A percentile compares a stretch with the other conserved stretches of the same genome.
phyloP scores from a whole-genome alignment of 2,329 filamentous ascomycete species.

The Aspergillus tanneri region DNA sequence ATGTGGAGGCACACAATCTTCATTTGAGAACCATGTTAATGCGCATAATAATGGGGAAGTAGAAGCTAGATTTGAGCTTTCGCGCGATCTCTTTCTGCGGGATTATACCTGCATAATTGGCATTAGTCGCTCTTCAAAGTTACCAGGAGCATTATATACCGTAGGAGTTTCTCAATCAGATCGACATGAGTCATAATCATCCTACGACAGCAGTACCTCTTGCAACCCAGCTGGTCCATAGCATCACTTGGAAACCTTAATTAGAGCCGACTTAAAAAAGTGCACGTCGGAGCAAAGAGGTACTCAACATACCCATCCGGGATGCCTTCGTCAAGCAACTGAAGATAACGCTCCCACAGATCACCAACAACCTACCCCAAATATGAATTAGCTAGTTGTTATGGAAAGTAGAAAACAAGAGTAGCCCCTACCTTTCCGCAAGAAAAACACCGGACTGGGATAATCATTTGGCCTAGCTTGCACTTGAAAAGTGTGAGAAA shows the following conservation, averaged over 20 bases:
- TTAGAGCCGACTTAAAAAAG: slow-evolving; percentile 18
- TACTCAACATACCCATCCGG: slow-evolving; percentile 65
- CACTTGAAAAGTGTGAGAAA: too few species aligned
- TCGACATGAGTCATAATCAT: slow-evolving; percentile 99
- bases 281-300: background rate
- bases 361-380: slow-evolving; percentile 80
- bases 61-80: slow-evolving; percentile 17
- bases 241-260: slow-evolving; percentile 65
- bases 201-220: slow-evolving; percentile 95
- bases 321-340: slow-evolving; percentile 75
- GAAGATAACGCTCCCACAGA: slow-evolving; percentile 94
- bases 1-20: too few species aligned
- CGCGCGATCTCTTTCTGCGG: slow-evolving; percentile 31
- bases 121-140: background rate
- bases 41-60: too few species aligned
- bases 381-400: slow-evolving; percentile 10
- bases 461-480: too few species aligned
- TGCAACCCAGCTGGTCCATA: slow-evolving; percentile 90
- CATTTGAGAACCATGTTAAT: too few species aligned
- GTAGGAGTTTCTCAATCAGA: slow-evolving; percentile 94
- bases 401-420: background rate
- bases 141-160: slow-evolving; percentile 54
- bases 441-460: slow-evolving; percentile 96
- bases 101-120: slow-evolving; percentile 28
- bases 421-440: slow-evolving; percentile 79